Conservation (phyloP, 768 basidiomycete genomes). For the Cystoderma amianthinum region DNA sequence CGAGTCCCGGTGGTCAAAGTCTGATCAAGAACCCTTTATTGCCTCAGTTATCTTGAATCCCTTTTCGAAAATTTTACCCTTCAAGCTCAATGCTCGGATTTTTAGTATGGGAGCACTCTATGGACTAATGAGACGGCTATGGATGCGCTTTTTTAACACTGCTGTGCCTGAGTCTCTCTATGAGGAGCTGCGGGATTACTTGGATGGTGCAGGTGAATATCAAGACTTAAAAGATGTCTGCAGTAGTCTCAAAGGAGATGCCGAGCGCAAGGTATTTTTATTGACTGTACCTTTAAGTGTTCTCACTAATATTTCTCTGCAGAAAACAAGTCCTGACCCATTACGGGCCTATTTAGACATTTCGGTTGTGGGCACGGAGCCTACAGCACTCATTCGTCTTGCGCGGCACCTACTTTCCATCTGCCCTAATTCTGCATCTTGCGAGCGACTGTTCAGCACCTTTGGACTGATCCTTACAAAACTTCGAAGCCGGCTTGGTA, state of each 20-base stretch:
- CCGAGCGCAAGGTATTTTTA: not conserved
- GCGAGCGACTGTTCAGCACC: constrained; percentile 18
- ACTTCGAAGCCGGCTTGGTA: constrained; percentile 9
- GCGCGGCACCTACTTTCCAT: constrained; percentile 17
- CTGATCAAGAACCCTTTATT: constrained; percentile 28
- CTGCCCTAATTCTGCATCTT: constrained; percentile 18
- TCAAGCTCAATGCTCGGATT: constrained; percentile 4
- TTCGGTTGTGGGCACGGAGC: constrained; percentile 2
- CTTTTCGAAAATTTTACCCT: constrained; percentile 5
- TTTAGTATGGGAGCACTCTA: constrained; percentile 2
- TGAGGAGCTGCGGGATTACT: not conserved
- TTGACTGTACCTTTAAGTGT: too few species aligned
- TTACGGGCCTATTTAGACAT: constrained; percentile 1
- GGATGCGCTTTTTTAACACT: not conserved
- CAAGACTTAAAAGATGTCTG: not conserved
- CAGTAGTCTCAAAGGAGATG: not conserved
- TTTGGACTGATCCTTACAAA: constrained; percentile 20
- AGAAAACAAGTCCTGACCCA: constrained; percentile 4
- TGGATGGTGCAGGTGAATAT: not conserved
- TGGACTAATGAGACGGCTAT: constrained; percentile 6
- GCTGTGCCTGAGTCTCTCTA: not conserved
- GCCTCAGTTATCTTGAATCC: constrained; percentile 26
- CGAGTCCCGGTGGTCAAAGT: constrained; percentile 22
- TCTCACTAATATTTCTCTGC: not conserved
- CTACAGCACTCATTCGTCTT: constrained; percentile 11